Conservation (phyloP, 2,329 filamentous ascomycete genomes). For the Macroventuria anomochaeta region DNA sequence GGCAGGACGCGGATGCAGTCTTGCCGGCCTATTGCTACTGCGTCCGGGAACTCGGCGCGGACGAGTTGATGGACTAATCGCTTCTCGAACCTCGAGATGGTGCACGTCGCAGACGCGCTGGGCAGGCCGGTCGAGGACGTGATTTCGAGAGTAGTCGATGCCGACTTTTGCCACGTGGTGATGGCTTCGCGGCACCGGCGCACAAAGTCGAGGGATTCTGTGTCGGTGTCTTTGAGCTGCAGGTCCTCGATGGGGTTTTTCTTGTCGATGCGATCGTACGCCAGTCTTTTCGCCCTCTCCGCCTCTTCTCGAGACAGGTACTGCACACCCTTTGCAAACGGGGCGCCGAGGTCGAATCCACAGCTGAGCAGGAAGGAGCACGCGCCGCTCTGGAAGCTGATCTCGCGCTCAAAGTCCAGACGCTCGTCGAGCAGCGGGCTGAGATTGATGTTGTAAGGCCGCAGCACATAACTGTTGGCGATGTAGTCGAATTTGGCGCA, state of each 20-base stretch:
- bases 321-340: slow-evolving; percentile 64
- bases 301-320: slow-evolving; percentile 69
- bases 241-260: slow-evolving; percentile 51
- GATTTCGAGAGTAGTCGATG: slow-evolving; percentile 31
- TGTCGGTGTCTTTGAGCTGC: slow-evolving; percentile 59
- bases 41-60: slow-evolving; percentile 63
- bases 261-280: slow-evolving; percentile 52
- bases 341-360: slow-evolving; percentile 63
- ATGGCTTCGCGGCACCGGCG: slow-evolving; percentile 55
- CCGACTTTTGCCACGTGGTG: slow-evolving; percentile 52
- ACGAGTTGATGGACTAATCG: slow-evolving; percentile 70
- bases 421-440: slow-evolving; percentile 62
- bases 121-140: slow-evolving; percentile 38
- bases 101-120: slow-evolving; percentile 19
- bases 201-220: slow-evolving; percentile 61
- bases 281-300: slow-evolving; percentile 53
- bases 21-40: slow-evolving; percentile 52
- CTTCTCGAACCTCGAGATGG: slow-evolving; percentile 62
- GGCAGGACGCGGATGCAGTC: slow-evolving; percentile 53
- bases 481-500: slow-evolving; percentile 64
- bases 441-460: slow-evolving; percentile 70
- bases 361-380: slow-evolving; percentile 66
- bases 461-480: slow-evolving; percentile 59
- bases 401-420: slow-evolving; percentile 65
- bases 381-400: slow-evolving; percentile 65